Evolutionary conservation across 768 basidiomycete genomes (phyloP).

Genomic region (Leccinum aurantiacum): DNA sequence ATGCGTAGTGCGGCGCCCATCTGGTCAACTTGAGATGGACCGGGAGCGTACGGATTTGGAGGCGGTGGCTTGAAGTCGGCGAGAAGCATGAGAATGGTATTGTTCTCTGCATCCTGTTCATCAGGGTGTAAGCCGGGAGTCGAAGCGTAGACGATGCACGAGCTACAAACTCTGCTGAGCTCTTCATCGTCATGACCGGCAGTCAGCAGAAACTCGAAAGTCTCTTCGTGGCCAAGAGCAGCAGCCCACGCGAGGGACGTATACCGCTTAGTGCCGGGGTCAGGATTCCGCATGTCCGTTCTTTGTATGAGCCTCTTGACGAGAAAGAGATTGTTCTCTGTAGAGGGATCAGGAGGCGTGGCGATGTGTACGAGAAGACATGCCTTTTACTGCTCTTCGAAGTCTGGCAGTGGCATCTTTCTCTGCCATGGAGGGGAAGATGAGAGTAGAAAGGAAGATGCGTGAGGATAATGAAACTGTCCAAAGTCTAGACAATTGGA

Average conservation of each 20-base stretch:
- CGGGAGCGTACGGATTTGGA: slow-evolving; percentile 46
- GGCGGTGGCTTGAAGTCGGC: slow-evolving; percentile 69
- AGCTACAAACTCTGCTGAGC: slow-evolving; percentile 71
- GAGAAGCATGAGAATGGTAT: slow-evolving; percentile 91
- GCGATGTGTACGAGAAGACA: slow-evolving; percentile 6
- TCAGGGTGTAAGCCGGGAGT: slow-evolving; percentile 18
- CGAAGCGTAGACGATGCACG: slow-evolving; percentile 6
- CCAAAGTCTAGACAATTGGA: slow-evolving; percentile 25
- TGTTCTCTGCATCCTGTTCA: slow-evolving; percentile 82
- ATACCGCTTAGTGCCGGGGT: slow-evolving; percentile 68
- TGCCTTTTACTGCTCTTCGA: slow-evolving; percentile 79
- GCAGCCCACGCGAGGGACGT: slow-evolving; percentile 94
- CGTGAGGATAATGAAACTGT: slow-evolving; percentile 22
- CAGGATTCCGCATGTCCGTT: slow-evolving; percentile 90
- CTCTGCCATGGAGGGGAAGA: slow-evolving; percentile 64
- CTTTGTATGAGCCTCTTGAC: slow-evolving; percentile 84
- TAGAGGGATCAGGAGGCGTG: slow-evolving; percentile 17
- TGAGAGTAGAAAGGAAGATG: slow-evolving; percentile 23
- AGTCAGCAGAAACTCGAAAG: slow-evolving; percentile 85
- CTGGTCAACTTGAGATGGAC: slow-evolving; percentile 55
- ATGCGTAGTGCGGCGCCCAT: slow-evolving; percentile 78
- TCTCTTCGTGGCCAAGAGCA: slow-evolving; percentile 84
- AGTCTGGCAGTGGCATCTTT: slow-evolving; percentile 75
- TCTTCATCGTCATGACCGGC: slow-evolving; percentile 94
- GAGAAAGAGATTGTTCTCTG: slow-evolving; percentile 94